phyloP scores from a whole-genome alignment of 306 rosid genomes.

The Sicyos baderoa region DNA sequence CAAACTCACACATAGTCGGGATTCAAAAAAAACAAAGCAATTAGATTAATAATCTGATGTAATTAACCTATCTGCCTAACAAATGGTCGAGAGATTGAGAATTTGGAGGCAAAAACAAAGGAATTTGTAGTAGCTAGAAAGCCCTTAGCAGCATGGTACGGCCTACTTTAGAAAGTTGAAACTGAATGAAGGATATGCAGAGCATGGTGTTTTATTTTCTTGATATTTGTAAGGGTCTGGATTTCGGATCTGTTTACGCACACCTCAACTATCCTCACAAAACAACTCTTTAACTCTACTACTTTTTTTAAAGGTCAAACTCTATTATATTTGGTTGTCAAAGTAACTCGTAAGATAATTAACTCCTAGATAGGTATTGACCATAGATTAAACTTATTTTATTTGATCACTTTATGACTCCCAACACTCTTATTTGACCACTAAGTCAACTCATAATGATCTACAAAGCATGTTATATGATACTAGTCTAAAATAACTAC shows the following conservation, averaged over 20 bases:
- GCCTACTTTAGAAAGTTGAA: neutral
- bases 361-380: no score
- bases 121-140: neutral
- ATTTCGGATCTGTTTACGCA: no score
- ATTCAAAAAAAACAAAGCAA: neutral
- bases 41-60: neutral
- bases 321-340: no score
- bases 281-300: no score
- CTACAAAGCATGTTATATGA: neutral
- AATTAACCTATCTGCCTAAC: conserved; percentile 1
- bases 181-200: neutral
- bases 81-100: conserved; percentile 9
- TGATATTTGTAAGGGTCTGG: no score
- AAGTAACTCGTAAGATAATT: no score
- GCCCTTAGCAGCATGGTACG: neutral
- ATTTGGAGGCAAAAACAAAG: neutral
- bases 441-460: no score
- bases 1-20: neutral
- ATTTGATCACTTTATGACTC: no score
- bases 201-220: neutral
- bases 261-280: no score
- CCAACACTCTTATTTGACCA: no score
- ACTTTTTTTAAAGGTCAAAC: no score
- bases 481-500: neutral
- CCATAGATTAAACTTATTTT: no score